Percentiles rank a stretch among this genome's conserved stretches.
These are phyloP conservation scores for Platanthera guangdongensis DNA, from an alignment of 106 monocot species.

Conservation along the genomic window DNA sequence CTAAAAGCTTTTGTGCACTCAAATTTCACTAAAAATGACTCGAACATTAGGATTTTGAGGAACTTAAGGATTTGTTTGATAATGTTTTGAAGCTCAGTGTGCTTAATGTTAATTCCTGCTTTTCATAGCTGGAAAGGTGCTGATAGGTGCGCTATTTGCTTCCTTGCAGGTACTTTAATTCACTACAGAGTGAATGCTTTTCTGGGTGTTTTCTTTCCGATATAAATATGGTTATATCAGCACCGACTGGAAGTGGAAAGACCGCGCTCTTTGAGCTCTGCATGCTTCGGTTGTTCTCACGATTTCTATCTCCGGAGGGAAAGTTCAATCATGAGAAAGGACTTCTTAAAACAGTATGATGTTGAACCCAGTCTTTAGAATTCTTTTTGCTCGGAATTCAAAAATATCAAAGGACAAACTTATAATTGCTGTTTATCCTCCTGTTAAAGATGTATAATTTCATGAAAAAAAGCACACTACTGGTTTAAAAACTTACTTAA, in stretches of 20 bases:
- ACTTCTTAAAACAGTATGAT: slow-evolving; percentile 66
- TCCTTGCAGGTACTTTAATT: slow-evolving; percentile 84
- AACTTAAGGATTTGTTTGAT: background rate
- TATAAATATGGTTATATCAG: slow-evolving; percentile 94
- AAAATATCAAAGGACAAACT: background rate
- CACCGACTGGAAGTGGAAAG: slow-evolving; percentile 98
- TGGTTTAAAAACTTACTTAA: background rate
- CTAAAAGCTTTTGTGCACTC: background rate
- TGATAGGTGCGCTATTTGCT: background rate
- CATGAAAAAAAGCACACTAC: background rate
- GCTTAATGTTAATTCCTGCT: background rate
- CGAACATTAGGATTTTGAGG: background rate
- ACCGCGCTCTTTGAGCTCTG: slow-evolving; percentile 95
- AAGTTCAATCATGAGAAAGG: slow-evolving; percentile 74
- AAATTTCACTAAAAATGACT: background rate
- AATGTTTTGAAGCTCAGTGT: background rate
- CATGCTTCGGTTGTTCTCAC: slow-evolving; percentile 79
- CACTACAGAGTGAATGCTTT: slow-evolving; percentile 95
- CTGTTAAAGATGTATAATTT: background rate
- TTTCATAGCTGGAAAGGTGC: background rate
- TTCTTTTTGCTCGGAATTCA: background rate
- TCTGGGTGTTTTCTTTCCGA: slow-evolving; percentile 64
- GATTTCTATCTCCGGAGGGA: slow-evolving; percentile 68
- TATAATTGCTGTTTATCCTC: background rate
- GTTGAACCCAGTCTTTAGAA: background rate